Base-by-base conservation (phyloP, 2,329 filamentous ascomycete species). In the Aspergillus candidus region DNA sequence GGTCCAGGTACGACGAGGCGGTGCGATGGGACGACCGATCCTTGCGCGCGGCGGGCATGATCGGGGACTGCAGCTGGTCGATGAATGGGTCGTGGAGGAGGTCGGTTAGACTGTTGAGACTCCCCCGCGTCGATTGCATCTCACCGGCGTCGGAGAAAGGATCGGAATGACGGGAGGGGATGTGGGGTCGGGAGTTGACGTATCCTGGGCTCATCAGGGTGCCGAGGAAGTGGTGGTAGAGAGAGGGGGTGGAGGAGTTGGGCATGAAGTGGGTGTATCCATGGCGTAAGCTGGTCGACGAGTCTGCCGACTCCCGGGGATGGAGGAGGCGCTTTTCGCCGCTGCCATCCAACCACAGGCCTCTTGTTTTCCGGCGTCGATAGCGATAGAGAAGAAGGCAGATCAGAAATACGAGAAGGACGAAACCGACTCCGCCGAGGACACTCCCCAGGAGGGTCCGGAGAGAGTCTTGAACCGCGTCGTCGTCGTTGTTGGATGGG, bases 391-490 rank as follows among this genome's bases (percentile, higher is more conserved):
- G 38, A 13, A 62, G 33, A 14, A 55, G 48, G 29, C 53, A 55
- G 40, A 55, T 50, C 6, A 64, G 38, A 8, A 61, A 32, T 4
- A 50, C 42, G 13, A 64, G 46, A 4, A 54, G 43, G 14, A 59
- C 41, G 27, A 61, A 51, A 4, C 48, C 55, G 10, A 57, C 33
- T 13, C 48, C 58, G 8, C 62, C 62, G 12, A 67, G 32, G 6
- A 56, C 43, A 32, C 58, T 56, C 1, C 61, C 64, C 30, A 65
- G 51, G 27, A 66, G 54, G 6, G 47, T 44, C n/a, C 52, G 51
- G 13, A 57, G 45, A 3, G 51, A 40, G 18, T 42, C 37, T 7
- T 33, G 31, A 30, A 34, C 18, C 22, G 31, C n/a, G 32, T 27
- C 31, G n/a, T 32, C 15, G 32, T 43, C 37, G 10, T 6, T 18